Evolutionary conservation across 2,329 filamentous ascomycete genomes (phyloP).

Genomic region (Penicillium sp.): DNA sequence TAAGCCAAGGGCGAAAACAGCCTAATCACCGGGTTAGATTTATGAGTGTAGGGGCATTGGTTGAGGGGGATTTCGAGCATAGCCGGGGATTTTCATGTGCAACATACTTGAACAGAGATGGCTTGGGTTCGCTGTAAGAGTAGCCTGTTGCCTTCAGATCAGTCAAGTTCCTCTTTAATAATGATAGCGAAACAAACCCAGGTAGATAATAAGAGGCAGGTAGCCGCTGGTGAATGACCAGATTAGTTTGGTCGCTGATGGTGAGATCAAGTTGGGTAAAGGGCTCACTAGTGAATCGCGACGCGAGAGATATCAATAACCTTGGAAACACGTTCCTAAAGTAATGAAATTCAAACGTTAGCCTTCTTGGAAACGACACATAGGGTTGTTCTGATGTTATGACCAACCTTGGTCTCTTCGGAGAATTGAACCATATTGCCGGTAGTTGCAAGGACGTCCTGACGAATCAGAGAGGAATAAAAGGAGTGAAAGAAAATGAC

Average conservation of each 20-base stretch:
- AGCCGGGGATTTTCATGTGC: conserved; percentile 11
- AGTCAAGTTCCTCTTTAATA: conserved; percentile 17
- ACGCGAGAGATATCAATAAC: conserved; percentile 93
- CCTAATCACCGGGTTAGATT: conserved; percentile 27
- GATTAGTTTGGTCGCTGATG: conserved; percentile 15
- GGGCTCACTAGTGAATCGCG: conserved; percentile 86
- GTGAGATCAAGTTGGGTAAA: background rate
- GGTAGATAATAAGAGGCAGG: conserved; percentile 92
- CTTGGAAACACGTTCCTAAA: conserved; percentile 93
- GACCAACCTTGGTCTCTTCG: conserved; percentile 87
- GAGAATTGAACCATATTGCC: conserved; percentile 66
- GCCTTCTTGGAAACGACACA: conserved; percentile 1
- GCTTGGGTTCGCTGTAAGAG: conserved; percentile 88
- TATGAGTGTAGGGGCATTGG: background rate
- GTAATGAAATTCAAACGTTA: background rate
- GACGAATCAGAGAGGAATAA: background rate
- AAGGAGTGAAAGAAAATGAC: background rate
- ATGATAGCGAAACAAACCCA: conserved; percentile 60
- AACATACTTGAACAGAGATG: conserved; percentile 69
- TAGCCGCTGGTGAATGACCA: conserved; percentile 67
- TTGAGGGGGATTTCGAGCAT: background rate
- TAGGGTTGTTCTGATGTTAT: background rate
- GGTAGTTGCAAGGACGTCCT: background rate
- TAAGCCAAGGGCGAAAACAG: conserved; percentile 47
- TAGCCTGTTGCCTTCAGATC: conserved; percentile 62